Conservation (phyloP, 768 basidiomycete genomes). For the Gymnopilus junonius region DNA sequence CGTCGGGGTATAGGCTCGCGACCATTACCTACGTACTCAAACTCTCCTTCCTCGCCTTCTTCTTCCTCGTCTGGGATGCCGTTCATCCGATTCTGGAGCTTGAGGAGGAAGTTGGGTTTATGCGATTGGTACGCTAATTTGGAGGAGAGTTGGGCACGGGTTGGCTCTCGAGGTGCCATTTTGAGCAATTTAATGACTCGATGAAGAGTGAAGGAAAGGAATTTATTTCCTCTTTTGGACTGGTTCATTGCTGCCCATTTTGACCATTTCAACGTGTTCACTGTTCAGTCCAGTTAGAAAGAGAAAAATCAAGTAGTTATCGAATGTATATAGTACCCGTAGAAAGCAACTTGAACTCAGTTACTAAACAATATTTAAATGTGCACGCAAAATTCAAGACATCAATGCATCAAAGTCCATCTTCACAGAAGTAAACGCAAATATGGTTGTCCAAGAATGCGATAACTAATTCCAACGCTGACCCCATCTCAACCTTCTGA, state of each 20-base stretch:
- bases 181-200: neutral
- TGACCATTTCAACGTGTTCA: too few relatives aligned
- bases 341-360: too few relatives aligned
- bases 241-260: neutral
- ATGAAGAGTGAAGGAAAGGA: neutral
- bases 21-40: conserved; percentile 69
- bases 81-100: conserved; percentile 64
- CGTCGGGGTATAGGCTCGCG: conserved; percentile 72
- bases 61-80: conserved; percentile 56
- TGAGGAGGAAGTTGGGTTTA: conserved; percentile 68
- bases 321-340: too few relatives aligned
- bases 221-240: neutral
- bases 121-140: conserved; percentile 64
- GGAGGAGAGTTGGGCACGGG: conserved; percentile 72
- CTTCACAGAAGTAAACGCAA: too few relatives aligned
- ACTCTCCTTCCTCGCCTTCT: conserved; percentile 49
- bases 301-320: too few relatives aligned
- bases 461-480: too few relatives aligned
- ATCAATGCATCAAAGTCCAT: too few relatives aligned
- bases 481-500: too few relatives aligned
- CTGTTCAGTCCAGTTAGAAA: too few relatives aligned
- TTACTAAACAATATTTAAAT: too few relatives aligned
- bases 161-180: conserved; percentile 67
- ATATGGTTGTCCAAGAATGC: too few relatives aligned
- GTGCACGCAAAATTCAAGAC: too few relatives aligned